A percentile compares a stretch with the other conserved stretches of the same genome.
Evolutionary conservation across 805 yeast species (phyloP).

Genomic region (Ogataea degrootiae): DNA sequence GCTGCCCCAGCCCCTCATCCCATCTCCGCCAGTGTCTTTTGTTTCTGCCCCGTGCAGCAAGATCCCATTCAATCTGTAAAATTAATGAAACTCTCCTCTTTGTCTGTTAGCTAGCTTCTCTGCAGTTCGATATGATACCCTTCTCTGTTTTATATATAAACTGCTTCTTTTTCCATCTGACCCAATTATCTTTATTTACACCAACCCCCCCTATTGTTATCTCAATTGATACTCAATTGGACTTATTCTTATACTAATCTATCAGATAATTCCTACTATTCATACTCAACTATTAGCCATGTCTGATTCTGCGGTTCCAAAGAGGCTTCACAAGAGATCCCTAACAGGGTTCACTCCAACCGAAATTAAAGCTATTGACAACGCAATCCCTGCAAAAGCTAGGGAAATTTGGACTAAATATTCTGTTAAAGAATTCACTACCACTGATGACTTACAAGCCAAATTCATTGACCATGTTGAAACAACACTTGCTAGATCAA

Average conservation of each 20-base stretch:
- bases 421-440: slow-evolving; percentile 46
- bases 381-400: slow-evolving; percentile 72
- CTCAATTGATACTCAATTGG: not conserved
- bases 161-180: too few relatives aligned
- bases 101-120: too few relatives aligned
- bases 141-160: too few relatives aligned
- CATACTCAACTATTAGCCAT: not conserved
- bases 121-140: too few relatives aligned
- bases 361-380: slow-evolving; percentile 79
- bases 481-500: slow-evolving; percentile 83
- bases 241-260: not conserved
- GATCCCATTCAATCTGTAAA: too few relatives aligned
- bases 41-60: too few relatives aligned
- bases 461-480: slow-evolving; percentile 83
- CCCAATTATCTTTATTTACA: too few relatives aligned
- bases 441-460: slow-evolving; percentile 56
- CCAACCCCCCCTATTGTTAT: too few relatives aligned
- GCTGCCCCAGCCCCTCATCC: too few relatives aligned
- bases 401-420: slow-evolving; percentile 75
- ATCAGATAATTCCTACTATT: not conserved
- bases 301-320: not conserved
- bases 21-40: too few relatives aligned
- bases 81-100: too few relatives aligned
- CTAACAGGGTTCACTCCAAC: slow-evolving; percentile 89
- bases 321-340: slow-evolving; percentile 56